A percentile compares a stretch with the other conserved stretches of the same genome.
phyloP scores from a whole-genome alignment of 2,329 filamentous ascomycete genomes.

The Neofusicoccum parvum region DNA sequence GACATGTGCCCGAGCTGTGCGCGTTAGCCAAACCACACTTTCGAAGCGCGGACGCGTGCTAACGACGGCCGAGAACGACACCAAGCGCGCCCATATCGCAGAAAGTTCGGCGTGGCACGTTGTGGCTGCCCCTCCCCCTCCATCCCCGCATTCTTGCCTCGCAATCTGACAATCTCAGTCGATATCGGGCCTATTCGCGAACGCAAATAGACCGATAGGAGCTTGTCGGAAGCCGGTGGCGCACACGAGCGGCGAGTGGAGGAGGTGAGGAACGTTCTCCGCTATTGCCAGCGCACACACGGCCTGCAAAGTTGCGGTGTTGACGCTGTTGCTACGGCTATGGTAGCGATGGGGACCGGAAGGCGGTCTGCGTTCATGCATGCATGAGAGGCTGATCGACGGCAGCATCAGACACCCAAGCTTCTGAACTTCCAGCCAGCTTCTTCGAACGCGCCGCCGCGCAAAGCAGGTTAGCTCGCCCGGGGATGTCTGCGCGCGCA shows the following conservation, averaged over 20 bases:
- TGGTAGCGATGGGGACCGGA: not conserved
- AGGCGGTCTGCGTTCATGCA: conserved; percentile 11
- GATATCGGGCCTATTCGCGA: conserved; percentile 1
- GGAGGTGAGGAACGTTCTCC: conserved; percentile 7
- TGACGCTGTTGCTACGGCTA: conserved; percentile 13
- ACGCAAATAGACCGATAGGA: conserved; percentile 3
- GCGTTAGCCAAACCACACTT: not conserved
- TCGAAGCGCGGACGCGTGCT: too few relatives aligned
- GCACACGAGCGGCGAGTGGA: not conserved
- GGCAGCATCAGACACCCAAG: not conserved
- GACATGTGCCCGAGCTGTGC: not conserved
- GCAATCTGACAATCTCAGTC: not conserved
- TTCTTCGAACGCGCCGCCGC: not conserved
- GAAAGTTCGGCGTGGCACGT: not conserved
- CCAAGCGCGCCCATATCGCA: not conserved
- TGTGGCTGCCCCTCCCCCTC: not conserved
- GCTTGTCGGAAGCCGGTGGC: not conserved
- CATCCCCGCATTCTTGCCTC: conserved; percentile 1
- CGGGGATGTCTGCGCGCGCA: not conserved
- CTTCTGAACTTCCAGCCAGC: conserved; percentile 1
- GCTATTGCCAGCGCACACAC: conserved; percentile 15
- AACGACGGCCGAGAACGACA: not conserved
- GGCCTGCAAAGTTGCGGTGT: conserved; percentile 12
- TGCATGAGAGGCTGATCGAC: conserved; percentile 8
- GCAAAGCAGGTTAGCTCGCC: not conserved